A percentile compares a stretch with the other conserved stretches of the same genome.
Conservation (phyloP, 345 rosid genomes). For the Hypericum androsaemum region DNA sequence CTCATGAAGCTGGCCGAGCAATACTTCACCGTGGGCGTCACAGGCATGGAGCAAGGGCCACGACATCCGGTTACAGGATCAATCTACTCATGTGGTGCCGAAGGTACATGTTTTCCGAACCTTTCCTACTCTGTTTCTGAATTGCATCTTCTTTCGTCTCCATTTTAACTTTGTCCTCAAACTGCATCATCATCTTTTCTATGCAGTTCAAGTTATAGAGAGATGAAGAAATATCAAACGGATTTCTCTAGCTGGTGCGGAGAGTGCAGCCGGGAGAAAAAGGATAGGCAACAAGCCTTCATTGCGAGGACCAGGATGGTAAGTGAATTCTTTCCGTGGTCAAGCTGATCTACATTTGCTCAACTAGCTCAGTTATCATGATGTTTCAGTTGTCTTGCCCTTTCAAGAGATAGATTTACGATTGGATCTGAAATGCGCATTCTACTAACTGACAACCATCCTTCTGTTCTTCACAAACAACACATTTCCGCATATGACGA, state of each 20-base stretch:
- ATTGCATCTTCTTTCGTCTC: too few species aligned
- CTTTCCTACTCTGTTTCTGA: too few species aligned
- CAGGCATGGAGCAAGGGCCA: not conserved
- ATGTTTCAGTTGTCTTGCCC: too few species aligned
- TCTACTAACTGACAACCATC: too few species aligned
- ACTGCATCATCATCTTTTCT: not conserved
- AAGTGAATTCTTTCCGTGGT: not conserved
- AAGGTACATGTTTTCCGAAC: not conserved
- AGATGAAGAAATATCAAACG: constrained; percentile 1
- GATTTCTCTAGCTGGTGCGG: constrained; percentile 4
- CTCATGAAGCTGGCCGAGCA: constrained; percentile 1
- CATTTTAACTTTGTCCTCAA: too few species aligned
- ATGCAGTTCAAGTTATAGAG: not conserved
- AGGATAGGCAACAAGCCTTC: not conserved
- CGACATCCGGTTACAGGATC: not conserved
- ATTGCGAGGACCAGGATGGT: not conserved
- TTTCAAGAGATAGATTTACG: too few species aligned
- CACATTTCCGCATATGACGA: too few species aligned
- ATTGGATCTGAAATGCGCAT: too few species aligned
- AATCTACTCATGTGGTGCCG: not conserved
- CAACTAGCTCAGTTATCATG: too few species aligned
- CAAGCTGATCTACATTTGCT: not conserved
- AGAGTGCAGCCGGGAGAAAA: constrained; percentile 1
- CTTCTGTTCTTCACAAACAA: too few species aligned
- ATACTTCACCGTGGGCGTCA: constrained; percentile 1